Evolutionary conservation across 176 grass and related monocot species (phyloP), one percentile per base, ranked within the genome.

Genomic region (Lolium multiflorum): DNA sequence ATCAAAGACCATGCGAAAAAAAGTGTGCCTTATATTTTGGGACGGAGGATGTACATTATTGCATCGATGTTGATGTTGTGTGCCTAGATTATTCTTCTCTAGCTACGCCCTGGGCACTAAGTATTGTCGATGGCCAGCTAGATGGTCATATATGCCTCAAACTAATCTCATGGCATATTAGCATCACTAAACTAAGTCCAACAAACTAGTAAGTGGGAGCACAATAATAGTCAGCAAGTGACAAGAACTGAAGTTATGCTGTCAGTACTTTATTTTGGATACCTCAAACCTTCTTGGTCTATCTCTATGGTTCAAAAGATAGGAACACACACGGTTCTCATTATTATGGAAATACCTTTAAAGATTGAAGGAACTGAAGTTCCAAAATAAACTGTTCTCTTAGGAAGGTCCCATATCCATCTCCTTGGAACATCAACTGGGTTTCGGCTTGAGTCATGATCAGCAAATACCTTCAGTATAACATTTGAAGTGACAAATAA

Each of bases 351-450:
- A 77, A 71, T 92, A 94, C 94, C 94, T 84, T 84, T 97, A 81
- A 97, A 97, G 85, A 97, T 97, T 58, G 91, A 90, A 41, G 94
- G 81, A 39, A 90, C 44, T 56, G 94, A 93, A 18, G 91, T 97
- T 84, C 94, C 94, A 61, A 94, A 97, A 75, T 93, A 97, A 79
- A 97, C 94, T 47, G 89, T 97, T 72, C 91, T 77, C 56, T 90
- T 97, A 61, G 91, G 89, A 38, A 97, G 89, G 28, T 92, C 90
- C 94, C 94, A 97, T 87, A 97, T 93, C 91, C 87, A 97, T 28
- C 59, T 51, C 74, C 94, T 87, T 5, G 89, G 87, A 54, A 93
- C 83, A 54, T 97, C 87, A 74, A 92, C 83, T 81, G 94, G 94
- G 26, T 87, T 88, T 71, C 80, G 41, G 63, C 94, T 97, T 25